Evolutionary conservation across 139 green algal genomes (phyloP).

Genomic region (Tetraselmis chui): DNA sequence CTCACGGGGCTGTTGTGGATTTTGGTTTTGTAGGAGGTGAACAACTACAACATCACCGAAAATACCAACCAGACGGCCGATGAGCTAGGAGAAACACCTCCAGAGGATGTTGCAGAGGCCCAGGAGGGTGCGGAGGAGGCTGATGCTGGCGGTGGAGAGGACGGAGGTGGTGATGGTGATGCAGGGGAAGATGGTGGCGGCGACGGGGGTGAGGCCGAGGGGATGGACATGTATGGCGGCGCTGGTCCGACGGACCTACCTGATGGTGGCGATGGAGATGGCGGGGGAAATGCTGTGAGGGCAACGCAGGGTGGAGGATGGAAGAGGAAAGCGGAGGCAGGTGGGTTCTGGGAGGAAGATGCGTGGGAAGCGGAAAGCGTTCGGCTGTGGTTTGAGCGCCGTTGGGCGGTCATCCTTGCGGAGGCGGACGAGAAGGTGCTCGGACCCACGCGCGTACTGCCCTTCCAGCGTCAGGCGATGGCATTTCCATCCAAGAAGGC

Average conservation of each 20-base stretch:
- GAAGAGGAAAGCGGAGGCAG: not conserved
- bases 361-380: not conserved
- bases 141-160: not conserved
- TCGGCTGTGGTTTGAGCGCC: not conserved
- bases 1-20: too few relatives aligned
- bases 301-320: too few relatives aligned
- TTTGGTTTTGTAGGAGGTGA: not conserved
- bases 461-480: not conserved
- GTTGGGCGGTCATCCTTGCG: not conserved
- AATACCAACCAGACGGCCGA: not conserved
- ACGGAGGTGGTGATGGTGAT: not conserved
- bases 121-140: not conserved
- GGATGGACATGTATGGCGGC: not conserved
- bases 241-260: not conserved
- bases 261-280: not conserved
- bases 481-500: not conserved
- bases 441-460: not conserved
- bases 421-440: not conserved
- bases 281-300: too few relatives aligned
- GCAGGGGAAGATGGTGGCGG: not conserved
- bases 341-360: not conserved
- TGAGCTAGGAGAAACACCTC: not conserved
- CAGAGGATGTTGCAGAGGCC: not conserved
- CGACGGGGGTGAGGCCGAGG: not conserved
- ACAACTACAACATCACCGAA: not conserved